Percentiles rank a stretch among this genome's conserved stretches.
phyloP scores from a whole-genome alignment of 441 rosid species.

The Populus trichocarpa region DNA sequence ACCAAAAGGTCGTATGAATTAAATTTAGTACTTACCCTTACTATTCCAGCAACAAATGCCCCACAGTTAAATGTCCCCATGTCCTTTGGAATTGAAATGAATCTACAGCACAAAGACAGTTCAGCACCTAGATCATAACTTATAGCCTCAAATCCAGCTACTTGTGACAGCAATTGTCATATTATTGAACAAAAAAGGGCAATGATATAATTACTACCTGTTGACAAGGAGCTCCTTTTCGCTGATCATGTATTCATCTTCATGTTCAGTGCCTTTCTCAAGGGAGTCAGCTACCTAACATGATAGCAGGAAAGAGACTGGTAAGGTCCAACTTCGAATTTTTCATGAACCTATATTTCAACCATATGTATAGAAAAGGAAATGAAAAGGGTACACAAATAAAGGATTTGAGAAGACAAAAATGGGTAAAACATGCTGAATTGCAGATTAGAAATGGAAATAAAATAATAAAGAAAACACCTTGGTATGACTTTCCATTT shows the following conservation, averaged over 20 bases:
- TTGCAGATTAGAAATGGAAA: not conserved
- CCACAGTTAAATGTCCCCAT: conserved; percentile 98
- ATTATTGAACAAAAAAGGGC: not conserved
- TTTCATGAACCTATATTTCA: not conserved
- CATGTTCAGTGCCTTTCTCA: conserved; percentile 98
- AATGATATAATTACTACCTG: conserved; percentile 39
- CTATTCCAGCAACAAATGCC: conserved; percentile 97
- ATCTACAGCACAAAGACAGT: conserved; percentile 38
- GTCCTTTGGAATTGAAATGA: conserved; percentile 94
- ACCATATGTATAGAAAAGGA: not conserved
- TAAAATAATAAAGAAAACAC: not conserved
- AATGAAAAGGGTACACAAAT: not conserved
- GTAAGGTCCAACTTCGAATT: not conserved
- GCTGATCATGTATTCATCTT: conserved; percentile 99
- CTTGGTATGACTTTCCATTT: conserved; percentile 3
- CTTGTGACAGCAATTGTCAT: not conserved
- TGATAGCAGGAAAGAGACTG: not conserved
- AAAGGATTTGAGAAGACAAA: not conserved
- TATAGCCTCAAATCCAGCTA: conserved; percentile 5
- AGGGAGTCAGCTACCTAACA: conserved; percentile 94
- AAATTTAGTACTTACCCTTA: conserved; percentile 51
- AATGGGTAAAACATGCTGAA: not conserved
- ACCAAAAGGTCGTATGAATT: conserved; percentile 9
- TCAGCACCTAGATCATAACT: conserved; percentile 13
- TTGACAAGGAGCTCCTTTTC: conserved; percentile 97